Percentiles rank a stretch among this genome's conserved stretches.
phyloP scores from a whole-genome alignment of 2,329 filamentous ascomycete species.

The Niveomyces coronatus region DNA sequence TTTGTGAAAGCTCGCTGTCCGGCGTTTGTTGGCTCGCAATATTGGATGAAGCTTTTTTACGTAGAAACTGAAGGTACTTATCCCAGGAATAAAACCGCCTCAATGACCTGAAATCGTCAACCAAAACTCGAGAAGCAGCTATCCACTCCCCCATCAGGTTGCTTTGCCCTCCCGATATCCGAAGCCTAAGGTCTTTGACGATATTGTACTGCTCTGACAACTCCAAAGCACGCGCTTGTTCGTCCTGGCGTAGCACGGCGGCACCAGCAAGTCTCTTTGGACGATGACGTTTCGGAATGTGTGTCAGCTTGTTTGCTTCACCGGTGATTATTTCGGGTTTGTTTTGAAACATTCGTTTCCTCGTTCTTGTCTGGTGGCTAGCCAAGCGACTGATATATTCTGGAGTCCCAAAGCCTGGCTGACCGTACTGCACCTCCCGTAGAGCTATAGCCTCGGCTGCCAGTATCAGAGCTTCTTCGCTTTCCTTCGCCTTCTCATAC shows the following conservation, averaged over 20 bases:
- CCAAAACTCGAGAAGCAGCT: slow-evolving; percentile 45
- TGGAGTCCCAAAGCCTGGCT: slow-evolving; percentile 14
- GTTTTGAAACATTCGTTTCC: not conserved
- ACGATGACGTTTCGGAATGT: slow-evolving; percentile 31
- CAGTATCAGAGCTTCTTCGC: slow-evolving; percentile 66
- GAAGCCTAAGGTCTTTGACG: slow-evolving; percentile 31
- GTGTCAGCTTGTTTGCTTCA: slow-evolving; percentile 1
- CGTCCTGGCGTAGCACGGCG: slow-evolving; percentile 33
- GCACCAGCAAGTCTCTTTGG: slow-evolving; percentile 35
- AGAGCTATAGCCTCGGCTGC: slow-evolving; percentile 65
- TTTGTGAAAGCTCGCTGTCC: slow-evolving; percentile 37
- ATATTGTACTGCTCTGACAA: slow-evolving; percentile 32
- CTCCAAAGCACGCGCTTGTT: slow-evolving; percentile 30
- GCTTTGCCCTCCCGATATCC: slow-evolving; percentile 30
- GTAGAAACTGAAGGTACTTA: slow-evolving; percentile 50
- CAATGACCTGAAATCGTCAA: slow-evolving; percentile 53
- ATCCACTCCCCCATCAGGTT: slow-evolving; percentile 45
- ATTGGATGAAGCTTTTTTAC: slow-evolving; percentile 21
- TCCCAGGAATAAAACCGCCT: slow-evolving; percentile 59
- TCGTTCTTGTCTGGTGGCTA: not conserved
- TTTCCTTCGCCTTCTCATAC: slow-evolving; percentile 65
- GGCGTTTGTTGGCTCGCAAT: slow-evolving; percentile 17
- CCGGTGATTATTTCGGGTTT: not conserved
- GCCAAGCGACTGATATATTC: slow-evolving; percentile 1
- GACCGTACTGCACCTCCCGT: slow-evolving; percentile 34